Base-by-base conservation (phyloP, 176 grass and related monocot genomes). In the Zea mays region DNA sequence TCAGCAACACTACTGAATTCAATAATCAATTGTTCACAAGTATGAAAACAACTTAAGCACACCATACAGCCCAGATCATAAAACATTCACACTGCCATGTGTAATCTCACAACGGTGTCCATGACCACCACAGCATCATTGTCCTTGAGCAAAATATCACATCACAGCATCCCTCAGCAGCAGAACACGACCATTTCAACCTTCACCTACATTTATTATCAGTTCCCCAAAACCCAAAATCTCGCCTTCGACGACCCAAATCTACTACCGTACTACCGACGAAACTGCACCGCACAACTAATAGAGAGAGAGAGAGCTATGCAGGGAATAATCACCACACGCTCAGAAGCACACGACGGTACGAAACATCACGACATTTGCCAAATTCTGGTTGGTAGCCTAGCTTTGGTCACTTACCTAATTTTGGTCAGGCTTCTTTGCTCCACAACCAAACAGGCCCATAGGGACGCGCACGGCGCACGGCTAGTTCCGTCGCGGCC, bases 221-320 rank as follows among this genome's bases (percentile, higher is more conserved):
- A 39, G 35, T 44, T 16, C 46, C 35, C 45, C 3, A 13, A 82
- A 64, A 21, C 37, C 72, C 45, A 55, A 63, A 76, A 56, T 55
- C 84, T 86, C 44, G 9, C 49, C 45, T 82, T 9, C 46, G 8
- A 15, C 35, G 36, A 45, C 56, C 46, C 79, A 64, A 82, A 86
- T 71, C 65, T 71, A 71, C 79, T 57, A 57, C 65, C 11, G 16
- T 64, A 71, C 72, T 56, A 34, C 65, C 37, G 8, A 62, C 11
- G 42, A 45, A 75, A 56, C 66, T 40, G 27, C 72, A 71, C 20
- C 14, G 20, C 12, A 55, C 36, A 73, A 17, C 16, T 38, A 77
- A 71, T 10, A 76, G 72, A 63, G 71, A 46, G 72, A 63, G 71
- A 46, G 6, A 44, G 17, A 11, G 40, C 1, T 17, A 44, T 67